Evolutionary conservation across 148 eudicot species (phyloP).

Genomic region (Vaccinium corymbosum): DNA sequence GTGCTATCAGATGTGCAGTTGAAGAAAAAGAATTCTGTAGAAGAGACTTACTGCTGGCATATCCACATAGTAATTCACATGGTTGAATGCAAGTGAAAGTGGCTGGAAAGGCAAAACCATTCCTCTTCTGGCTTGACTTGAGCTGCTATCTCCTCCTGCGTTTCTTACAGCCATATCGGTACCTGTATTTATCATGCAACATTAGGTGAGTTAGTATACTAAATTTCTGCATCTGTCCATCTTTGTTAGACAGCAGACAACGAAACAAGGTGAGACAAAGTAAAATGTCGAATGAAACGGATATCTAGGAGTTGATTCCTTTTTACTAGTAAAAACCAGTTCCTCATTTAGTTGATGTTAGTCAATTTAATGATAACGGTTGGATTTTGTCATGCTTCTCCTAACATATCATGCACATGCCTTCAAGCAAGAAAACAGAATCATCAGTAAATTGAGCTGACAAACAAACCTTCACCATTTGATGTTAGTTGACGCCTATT

Average conservation of each 20-base stretch:
- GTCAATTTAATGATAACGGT: neutral
- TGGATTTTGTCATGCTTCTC: neutral
- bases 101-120: constrained; percentile 34
- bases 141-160: no score
- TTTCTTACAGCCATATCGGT: no score
- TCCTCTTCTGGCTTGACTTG: no score
- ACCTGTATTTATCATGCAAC: no score
- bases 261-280: neutral
- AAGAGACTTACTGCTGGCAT: constrained; percentile 23
- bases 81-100: constrained; percentile 37
- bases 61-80: constrained; percentile 24
- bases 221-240: neutral
- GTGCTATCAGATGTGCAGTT: neutral
- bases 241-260: neutral
- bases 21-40: neutral
- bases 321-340: neutral
- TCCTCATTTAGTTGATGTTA: neutral
- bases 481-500: neutral
- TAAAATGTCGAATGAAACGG: neutral
- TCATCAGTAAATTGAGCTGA: neutral
- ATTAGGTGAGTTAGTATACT: no score
- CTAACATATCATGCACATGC: neutral
- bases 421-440: neutral
- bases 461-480: constrained; percentile 3
- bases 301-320: neutral